Base-by-base conservation (phyloP, 352 stramenopile species). In the Phytophthora cryptogea region DNA sequence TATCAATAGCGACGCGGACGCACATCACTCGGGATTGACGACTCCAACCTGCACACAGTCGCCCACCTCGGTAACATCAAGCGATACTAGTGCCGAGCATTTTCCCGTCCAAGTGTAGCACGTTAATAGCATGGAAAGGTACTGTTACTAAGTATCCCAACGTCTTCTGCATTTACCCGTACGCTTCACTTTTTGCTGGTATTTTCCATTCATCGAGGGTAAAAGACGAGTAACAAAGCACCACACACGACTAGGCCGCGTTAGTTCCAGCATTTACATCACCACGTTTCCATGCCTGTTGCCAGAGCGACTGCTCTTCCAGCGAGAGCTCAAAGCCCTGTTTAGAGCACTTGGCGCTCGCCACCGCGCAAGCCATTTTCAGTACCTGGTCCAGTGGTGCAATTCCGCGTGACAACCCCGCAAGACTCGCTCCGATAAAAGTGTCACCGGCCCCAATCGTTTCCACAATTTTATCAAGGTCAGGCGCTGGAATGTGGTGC, bases 371-470 rank as follows among this genome's bases (percentile, higher is more conserved):
- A 8, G 70, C 80, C 0, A 70, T 46, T 7, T 50, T 60, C 20
- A 89, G 23, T 0, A 75, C 67, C 4, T 35, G 35, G 7, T 66
- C 39, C 0, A 89, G 17, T 4, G 66, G 33, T 9, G 61, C n/a
- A 5, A 49, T 45, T 14, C 54, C 32, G 30, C 52, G 13, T 4
- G 68, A 58, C 5, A 89, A 47, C 3, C 63, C 72, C 0, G 83
- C 74, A n/a, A 92, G 59, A 2, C 66, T 68, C 0, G 80, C 76
- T 2, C 78, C 83, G n/a, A 90, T 87, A 42, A 90, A 89, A 10
- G 78, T 68, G 36, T 92, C 83, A 0, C 83, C 83, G 6, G 83
- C 80, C 0, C 83, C 83, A 28, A 89, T 75, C 0, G 80, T 82
- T 50, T 89, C 80, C n/a, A 89, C 57, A 1, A 86, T 58, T 27